These are phyloP conservation scores for Microcyclosporella mali DNA, from an alignment of 2,329 filamentous ascomycete species.

Conservation along the genomic window DNA sequence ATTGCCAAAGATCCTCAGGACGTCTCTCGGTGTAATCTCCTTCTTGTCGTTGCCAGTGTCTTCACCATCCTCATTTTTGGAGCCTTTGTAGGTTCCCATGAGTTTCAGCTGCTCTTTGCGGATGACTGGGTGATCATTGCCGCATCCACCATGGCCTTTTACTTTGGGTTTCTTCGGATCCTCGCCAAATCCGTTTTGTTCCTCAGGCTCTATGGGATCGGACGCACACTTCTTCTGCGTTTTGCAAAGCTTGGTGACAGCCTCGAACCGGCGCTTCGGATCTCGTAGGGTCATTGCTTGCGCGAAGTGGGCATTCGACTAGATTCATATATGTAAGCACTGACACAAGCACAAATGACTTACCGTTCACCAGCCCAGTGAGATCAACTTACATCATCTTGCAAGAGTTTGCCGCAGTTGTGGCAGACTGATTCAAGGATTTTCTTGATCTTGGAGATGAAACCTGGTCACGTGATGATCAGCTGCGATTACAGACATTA, in stretches of 20 bases:
- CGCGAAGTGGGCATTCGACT: conserved; percentile 79
- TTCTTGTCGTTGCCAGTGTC: conserved; percentile 70
- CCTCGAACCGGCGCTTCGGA: conserved; percentile 88
- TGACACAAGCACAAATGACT: conserved; percentile 27
- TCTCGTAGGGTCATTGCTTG: conserved; percentile 79
- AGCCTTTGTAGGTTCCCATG: conserved; percentile 65
- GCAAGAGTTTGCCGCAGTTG: conserved; percentile 95
- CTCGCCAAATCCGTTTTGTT: conserved; percentile 63
- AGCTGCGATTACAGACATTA: background rate
- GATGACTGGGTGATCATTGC: conserved; percentile 82
- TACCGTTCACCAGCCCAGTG: conserved; percentile 7
- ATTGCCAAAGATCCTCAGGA: conserved; percentile 76
- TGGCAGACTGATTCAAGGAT: conserved; percentile 97
- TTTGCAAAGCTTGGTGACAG: conserved; percentile 88
- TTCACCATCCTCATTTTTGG: conserved; percentile 63
- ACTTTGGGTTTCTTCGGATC: conserved; percentile 48
- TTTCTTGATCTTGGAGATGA: conserved; percentile 99
- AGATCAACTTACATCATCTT: conserved; percentile 88
- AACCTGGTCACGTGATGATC: conserved; percentile 53
- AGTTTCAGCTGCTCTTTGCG: conserved; percentile 81
- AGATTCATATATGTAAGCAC: conserved; percentile 42
- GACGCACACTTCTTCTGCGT: conserved; percentile 78
- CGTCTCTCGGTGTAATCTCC: conserved; percentile 74
- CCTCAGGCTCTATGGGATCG: conserved; percentile 63
- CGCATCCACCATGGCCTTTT: conserved; percentile 76